Evolutionary conservation across 371 early-diverging fungal species (phyloP).

Genomic region (Mucor saturninus): DNA sequence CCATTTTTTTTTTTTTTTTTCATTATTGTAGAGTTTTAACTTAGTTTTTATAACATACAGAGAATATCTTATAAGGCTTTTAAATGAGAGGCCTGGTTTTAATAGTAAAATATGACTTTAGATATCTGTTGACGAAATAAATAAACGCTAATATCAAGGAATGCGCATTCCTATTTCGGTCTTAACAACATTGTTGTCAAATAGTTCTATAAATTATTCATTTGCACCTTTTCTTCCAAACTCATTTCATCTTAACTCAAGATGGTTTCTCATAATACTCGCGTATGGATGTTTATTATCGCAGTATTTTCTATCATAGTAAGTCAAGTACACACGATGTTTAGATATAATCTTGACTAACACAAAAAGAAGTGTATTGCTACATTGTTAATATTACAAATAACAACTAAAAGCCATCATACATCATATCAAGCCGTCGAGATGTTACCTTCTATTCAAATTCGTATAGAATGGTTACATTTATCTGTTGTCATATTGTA

Average conservation of each 20-base stretch:
- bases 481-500: constrained; percentile 4
- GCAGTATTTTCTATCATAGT: constrained; percentile 5
- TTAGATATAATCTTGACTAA: neutral
- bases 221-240: neutral
- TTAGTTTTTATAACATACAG: no score
- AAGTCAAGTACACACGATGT: neutral
- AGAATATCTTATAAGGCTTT: no score
- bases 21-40: no score
- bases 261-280: constrained; percentile 9
- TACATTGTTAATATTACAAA: constrained; percentile 1
- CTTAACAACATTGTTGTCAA: neutral
- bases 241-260: neutral
- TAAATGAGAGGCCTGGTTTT: no score
- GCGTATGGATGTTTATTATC: constrained; percentile 12
- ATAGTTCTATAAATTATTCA: neutral
- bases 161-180: neutral
- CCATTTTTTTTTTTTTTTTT: no score
- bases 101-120: neutral
- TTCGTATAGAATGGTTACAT: constrained; percentile 11
- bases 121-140: neutral
- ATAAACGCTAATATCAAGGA: neutral
- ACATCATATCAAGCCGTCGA: neutral
- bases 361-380: constrained; percentile 8
- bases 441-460: constrained; percentile 6
- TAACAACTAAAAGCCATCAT: neutral